Evolutionary conservation across 2,329 filamentous ascomycete genomes (phyloP).

Genomic region (Fusarium virguliforme): DNA sequence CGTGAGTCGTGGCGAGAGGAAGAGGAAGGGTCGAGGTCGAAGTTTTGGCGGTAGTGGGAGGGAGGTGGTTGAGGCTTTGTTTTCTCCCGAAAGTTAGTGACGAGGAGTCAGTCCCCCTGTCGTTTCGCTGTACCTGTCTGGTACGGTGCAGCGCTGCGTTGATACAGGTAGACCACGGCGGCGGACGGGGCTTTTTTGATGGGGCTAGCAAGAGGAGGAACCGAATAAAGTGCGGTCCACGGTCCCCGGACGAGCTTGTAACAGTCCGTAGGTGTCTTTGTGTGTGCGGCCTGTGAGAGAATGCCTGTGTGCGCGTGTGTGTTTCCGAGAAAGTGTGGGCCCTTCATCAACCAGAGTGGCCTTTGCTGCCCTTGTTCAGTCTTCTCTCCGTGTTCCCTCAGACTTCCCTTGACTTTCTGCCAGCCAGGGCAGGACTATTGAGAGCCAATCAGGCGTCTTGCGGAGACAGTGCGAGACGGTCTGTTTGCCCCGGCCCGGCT

Average conservation of each 20-base stretch:
- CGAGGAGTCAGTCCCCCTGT: slow-evolving; percentile 48
- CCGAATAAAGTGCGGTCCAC: slow-evolving; percentile 21
- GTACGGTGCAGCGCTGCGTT: slow-evolving; percentile 2
- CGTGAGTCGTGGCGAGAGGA: slow-evolving; percentile 50
- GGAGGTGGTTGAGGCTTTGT: slow-evolving; percentile 61
- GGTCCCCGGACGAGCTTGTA: slow-evolving; percentile 21
- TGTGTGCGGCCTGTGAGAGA: slow-evolving; percentile 15
- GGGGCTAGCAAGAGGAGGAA: slow-evolving; percentile 17
- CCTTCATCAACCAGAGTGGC: slow-evolving; percentile 13
- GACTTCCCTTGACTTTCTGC: slow-evolving; percentile 4
- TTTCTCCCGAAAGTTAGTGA: slow-evolving; percentile 52
- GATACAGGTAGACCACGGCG: slow-evolving; percentile 21
- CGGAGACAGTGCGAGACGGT: background rate
- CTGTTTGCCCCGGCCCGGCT: slow-evolving; percentile 6
- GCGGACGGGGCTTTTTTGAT: slow-evolving; percentile 29
- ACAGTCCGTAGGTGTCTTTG: slow-evolving; percentile 2
- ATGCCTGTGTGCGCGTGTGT: slow-evolving; percentile 19
- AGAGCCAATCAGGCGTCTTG: background rate
- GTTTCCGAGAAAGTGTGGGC: slow-evolving; percentile 28
- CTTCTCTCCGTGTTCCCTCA: slow-evolving; percentile 25
- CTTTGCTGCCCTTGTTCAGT: slow-evolving; percentile 15
- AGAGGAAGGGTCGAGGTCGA: slow-evolving; percentile 52
- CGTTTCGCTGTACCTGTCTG: slow-evolving; percentile 13
- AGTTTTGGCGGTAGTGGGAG: slow-evolving; percentile 50
- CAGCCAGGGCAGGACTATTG: background rate